Base-by-base conservation (phyloP, 2,329 filamentous ascomycete species). In the Metarhizium album region DNA sequence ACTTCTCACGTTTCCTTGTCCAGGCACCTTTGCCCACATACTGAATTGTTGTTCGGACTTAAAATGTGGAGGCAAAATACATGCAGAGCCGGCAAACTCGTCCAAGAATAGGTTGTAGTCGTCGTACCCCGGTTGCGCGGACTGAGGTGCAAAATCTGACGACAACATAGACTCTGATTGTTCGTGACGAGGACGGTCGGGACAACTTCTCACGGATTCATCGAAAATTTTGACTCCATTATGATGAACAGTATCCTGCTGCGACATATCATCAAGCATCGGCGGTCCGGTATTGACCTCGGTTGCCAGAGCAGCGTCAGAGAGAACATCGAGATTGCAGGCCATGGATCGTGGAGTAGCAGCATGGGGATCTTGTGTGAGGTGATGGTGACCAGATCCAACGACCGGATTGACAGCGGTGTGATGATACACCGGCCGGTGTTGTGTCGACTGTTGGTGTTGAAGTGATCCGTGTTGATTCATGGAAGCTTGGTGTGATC, bases 61-160 rank as follows among this genome's bases (percentile, higher is more conserved):
- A 45, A 80, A 75, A 2, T 73, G 72, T 2, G 76, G 71, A 1
- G 78, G 76, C 1, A 81, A 61, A 49, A 80, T 78, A 54, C 80
- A 75, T 0, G 76, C 74, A 7, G 76, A 74, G 1, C 74, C 67
- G 9, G 69, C 68, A 55, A 78, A 77, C 47, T 82, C 78, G 59
- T 82, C 79, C 48, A 82, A 64, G 52, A 82, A 81, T 13, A 80
- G 62, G 53, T 80, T 78, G 54, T 81, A 81, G 55, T 79, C 76
- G 51, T 80, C 76, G 53, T 77, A 76, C 1, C 73, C 62, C 2
- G 64, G 60, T 42, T 61, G 59, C 1, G 59, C 52, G 22, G 61
- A 59, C 31, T 61, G 64, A 7, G 63, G 59, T 5, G 58, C 58
- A 54, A 63, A 69, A 2, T 66, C 68, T 2, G 72, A 65, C 3